Conservation (phyloP, 495 filamentous ascomycete species). For the Chaetomidium leptoderma region DNA sequence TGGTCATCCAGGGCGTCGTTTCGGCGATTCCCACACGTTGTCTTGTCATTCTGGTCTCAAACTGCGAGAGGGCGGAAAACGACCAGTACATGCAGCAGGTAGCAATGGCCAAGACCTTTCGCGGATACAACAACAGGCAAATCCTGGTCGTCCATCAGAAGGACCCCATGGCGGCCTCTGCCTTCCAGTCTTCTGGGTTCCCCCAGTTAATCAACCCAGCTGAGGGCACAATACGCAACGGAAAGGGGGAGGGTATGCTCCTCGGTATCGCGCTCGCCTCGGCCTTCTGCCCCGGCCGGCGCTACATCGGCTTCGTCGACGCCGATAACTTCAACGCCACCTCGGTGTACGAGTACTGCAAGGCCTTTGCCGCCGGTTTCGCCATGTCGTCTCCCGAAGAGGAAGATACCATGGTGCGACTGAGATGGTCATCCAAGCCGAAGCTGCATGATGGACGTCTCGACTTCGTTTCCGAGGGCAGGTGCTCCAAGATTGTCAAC, state of each 20-base stretch:
- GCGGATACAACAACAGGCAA: constrained; percentile 10
- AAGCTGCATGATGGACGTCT: constrained; percentile 22
- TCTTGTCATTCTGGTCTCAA: constrained; percentile 29
- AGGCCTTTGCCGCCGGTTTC: constrained; percentile 29
- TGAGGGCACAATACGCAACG: constrained; percentile 21
- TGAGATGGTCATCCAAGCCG: constrained; percentile 31
- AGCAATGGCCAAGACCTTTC: constrained; percentile 12
- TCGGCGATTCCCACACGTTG: constrained; percentile 24
- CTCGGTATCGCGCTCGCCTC: constrained; percentile 28
- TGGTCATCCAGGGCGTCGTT: constrained; percentile 22
- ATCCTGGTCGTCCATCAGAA: constrained; percentile 30
- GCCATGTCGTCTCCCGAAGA: constrained; percentile 13
- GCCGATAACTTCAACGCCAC: constrained; percentile 28
- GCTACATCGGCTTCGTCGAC: constrained; percentile 34
- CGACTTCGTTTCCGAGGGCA: constrained; percentile 22
- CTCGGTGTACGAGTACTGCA: constrained; percentile 29
- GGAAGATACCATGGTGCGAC: constrained; percentile 29
- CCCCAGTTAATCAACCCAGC: constrained; percentile 9
- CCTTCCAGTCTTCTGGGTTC: constrained; percentile 22
- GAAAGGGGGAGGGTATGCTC: constrained; percentile 36
- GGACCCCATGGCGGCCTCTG: constrained; percentile 21
- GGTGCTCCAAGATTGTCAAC: constrained; percentile 31
- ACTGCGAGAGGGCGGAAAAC: constrained; percentile 11
- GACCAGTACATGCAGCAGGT: constrained; percentile 21
- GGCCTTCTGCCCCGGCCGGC: constrained; percentile 17